These are phyloP conservation scores for Candida pseudoglaebosa DNA, from an alignment of 805 yeast genomes.

Conservation along the genomic window DNA sequence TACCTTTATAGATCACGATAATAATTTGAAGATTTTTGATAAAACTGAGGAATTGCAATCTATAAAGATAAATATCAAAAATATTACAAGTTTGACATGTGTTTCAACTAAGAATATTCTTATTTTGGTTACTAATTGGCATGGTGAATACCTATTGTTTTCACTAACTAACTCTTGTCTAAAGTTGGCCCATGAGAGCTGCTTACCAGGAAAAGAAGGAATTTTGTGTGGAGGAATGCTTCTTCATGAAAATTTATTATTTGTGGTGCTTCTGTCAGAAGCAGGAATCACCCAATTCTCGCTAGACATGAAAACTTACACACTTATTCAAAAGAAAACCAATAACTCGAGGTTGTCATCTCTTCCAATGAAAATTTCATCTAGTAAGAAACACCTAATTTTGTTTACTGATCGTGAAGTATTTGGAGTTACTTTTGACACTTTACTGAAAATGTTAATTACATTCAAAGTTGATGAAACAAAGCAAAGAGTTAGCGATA, in stretches of 20 bases:
- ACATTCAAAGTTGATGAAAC: slow-evolving; percentile 1
- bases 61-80: neutral
- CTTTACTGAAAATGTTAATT: slow-evolving; percentile 6
- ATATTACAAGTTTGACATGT: neutral
- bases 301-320: slow-evolving; percentile 7
- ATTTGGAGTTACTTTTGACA: slow-evolving; percentile 9
- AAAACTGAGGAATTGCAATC: neutral
- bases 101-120: neutral
- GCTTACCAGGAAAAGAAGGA: slow-evolving; percentile 4
- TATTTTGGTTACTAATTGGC: slow-evolving; percentile 13
- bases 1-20: neutral
- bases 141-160: slow-evolving; percentile 12
- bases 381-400: slow-evolving; percentile 6
- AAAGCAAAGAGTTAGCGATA: slow-evolving; percentile 10
- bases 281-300: slow-evolving; percentile 12
- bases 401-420: slow-evolving; percentile 11
- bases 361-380: slow-evolving; percentile 13
- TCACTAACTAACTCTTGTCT: slow-evolving; percentile 5
- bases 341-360: slow-evolving; percentile 7
- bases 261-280: slow-evolving; percentile 13
- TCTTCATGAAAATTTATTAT: slow-evolving; percentile 10
- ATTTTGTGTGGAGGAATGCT: slow-evolving; percentile 13
- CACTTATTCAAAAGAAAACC: slow-evolving; percentile 4
- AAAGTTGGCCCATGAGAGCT: slow-evolving; percentile 3
- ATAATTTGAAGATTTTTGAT: neutral